Conservation (phyloP, 2,329 filamentous ascomycete genomes). For the Colletotrichum theobromicola region DNA sequence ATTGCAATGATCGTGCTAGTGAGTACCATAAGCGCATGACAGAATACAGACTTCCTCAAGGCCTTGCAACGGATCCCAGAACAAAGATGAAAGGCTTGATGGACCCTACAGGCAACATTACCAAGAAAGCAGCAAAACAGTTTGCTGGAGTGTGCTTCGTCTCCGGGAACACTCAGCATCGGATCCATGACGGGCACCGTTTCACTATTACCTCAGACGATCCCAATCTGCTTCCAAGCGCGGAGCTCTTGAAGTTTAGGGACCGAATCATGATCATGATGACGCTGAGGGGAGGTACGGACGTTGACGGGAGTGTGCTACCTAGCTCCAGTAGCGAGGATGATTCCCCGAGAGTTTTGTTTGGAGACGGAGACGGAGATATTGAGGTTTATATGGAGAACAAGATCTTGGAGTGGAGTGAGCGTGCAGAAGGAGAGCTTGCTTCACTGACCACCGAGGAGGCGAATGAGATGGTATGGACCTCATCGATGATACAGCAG, state of each 20-base stretch:
- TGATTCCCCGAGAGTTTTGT: background rate
- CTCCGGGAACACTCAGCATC: background rate
- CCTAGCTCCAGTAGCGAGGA: background rate
- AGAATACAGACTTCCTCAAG: too few relatives aligned
- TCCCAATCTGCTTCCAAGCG: background rate
- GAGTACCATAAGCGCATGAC: too few relatives aligned
- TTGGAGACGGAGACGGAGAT: background rate
- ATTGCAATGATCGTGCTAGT: too few relatives aligned
- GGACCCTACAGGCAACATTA: too few relatives aligned
- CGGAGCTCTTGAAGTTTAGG: background rate
- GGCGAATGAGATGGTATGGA: background rate
- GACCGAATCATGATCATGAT: background rate
- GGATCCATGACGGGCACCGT: background rate
- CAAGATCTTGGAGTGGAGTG: background rate
- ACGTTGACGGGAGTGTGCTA: background rate
- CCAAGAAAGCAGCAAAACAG: background rate
- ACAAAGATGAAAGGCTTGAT: background rate
- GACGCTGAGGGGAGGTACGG: accelerated
- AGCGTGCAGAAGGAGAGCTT: background rate
- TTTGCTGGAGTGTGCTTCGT: background rate
- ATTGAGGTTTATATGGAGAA: background rate
- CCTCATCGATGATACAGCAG: background rate
- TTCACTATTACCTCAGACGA: background rate
- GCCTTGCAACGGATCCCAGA: background rate
- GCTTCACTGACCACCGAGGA: background rate